phyloP scores from a whole-genome alignment of 1,284 basidiomycete genomes.

The Cryptococcus sp. region DNA sequence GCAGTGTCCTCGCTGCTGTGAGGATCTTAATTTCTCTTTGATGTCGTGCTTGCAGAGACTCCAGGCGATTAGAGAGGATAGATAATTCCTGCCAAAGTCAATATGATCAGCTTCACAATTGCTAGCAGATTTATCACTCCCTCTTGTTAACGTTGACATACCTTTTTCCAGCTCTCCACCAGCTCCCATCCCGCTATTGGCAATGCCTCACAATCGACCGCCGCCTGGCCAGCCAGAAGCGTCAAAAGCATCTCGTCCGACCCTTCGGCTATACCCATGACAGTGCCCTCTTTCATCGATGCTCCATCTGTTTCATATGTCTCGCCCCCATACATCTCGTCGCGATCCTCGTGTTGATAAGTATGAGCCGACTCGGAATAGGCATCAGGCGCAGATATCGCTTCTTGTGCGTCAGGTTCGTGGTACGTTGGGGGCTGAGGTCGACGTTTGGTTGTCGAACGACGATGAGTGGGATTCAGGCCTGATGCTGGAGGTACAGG shows the following conservation, averaged over 20 bases:
- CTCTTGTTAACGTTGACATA: conserved; percentile 45
- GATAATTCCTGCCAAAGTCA: conserved; percentile 42
- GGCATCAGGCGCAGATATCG: conserved; percentile 10
- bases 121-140: neutral
- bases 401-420: conserved; percentile 3
- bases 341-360: neutral
- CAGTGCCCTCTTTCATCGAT: conserved; percentile 14
- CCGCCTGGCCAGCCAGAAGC: conserved; percentile 81
- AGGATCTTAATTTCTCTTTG: conserved; percentile 55
- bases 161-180: conserved; percentile 88
- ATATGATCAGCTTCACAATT: neutral
- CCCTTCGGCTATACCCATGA: conserved; percentile 30
- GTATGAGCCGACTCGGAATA: conserved; percentile 3
- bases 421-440: neutral
- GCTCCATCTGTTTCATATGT: conserved; percentile 4
- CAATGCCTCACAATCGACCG: conserved; percentile 67
- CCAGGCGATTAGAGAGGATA: conserved; percentile 44
- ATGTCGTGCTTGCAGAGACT: conserved; percentile 45
- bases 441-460: neutral
- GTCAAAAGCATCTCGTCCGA: conserved; percentile 76
- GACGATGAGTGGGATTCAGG: neutral
- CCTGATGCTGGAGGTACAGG: neutral
- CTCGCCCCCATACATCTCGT: conserved; percentile 8
- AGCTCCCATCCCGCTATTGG: conserved; percentile 78
- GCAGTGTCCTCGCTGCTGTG: conserved; percentile 51